Evolutionary conservation across 495 filamentous ascomycete genomes (phyloP).

Genomic region (Cairneyella variabilis): DNA sequence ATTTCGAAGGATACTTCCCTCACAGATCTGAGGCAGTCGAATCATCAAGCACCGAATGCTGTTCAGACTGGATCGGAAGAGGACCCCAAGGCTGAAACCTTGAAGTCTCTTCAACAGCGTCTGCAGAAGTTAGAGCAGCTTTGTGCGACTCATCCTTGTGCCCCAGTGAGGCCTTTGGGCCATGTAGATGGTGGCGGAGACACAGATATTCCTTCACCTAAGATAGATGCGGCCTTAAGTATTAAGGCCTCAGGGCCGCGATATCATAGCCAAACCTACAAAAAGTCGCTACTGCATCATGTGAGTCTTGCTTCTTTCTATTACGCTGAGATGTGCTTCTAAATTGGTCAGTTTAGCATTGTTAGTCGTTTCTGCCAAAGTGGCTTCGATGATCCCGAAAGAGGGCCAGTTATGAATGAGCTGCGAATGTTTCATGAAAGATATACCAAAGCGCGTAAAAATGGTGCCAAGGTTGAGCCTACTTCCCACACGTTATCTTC

Average conservation of each 20-base stretch:
- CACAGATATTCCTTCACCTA: background rate
- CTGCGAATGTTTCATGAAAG: background rate
- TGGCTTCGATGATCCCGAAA: constrained; percentile 5
- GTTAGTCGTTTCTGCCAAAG: background rate
- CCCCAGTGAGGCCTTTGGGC: background rate
- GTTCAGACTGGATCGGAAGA: background rate
- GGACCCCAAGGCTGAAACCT: background rate
- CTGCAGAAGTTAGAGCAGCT: constrained; percentile 6
- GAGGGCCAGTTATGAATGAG: constrained; percentile 1
- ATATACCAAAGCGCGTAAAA: constrained; percentile 1
- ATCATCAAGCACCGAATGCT: background rate
- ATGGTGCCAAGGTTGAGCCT: background rate
- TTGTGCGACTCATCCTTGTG: background rate
- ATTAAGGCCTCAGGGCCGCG: constrained; percentile 2
- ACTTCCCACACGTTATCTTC: background rate
- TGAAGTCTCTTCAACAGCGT: background rate
- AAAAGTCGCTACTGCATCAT: constrained; percentile 2
- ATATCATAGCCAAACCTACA: constrained; percentile 8
- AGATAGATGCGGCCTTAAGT: constrained; percentile 4
- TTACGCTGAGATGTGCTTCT: background rate
- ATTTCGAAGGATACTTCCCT: background rate
- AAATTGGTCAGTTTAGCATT: background rate
- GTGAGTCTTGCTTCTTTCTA: background rate
- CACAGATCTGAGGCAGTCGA: background rate
- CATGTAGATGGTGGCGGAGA: background rate